phyloP scores from a whole-genome alignment of 1,284 basidiomycete species.

The Golubevia pallescens region DNA sequence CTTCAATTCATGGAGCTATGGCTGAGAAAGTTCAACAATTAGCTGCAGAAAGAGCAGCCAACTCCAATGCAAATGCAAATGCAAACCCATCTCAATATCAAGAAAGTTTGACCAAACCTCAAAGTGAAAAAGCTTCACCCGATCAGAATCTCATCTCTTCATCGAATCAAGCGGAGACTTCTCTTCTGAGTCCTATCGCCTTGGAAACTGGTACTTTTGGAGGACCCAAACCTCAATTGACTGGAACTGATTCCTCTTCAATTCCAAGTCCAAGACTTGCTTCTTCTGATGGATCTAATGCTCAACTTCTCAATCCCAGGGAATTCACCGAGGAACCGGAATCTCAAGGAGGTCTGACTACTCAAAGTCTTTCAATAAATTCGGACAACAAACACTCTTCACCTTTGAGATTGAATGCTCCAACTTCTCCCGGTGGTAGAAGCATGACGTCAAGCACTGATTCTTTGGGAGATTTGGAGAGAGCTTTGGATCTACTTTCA shows the following conservation, averaged over 20 bases:
- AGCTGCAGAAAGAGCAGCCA: neutral
- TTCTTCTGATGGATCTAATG: too few species aligned
- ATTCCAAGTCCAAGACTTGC: too few species aligned
- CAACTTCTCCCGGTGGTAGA: too few species aligned
- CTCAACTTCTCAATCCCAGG: too few species aligned
- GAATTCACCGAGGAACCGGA: too few species aligned
- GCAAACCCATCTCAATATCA: neutral
- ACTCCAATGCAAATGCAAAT: too few species aligned
- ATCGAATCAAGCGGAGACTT: neutral
- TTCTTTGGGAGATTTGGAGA: constrained; percentile 37
- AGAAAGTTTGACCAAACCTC: neutral
- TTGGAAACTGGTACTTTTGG: constrained; percentile 26
- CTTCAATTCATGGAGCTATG: neutral
- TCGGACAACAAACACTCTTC: too few species aligned
- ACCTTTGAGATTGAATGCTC: too few species aligned
- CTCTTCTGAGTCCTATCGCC: constrained; percentile 42
- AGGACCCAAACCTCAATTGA: constrained; percentile 21
- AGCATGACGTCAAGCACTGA: constrained; percentile 14
- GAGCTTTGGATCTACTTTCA: constrained; percentile 37
- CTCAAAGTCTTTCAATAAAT: too few species aligned
- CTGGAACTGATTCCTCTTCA: too few species aligned
- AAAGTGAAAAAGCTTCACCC: neutral
- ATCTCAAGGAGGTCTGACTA: too few species aligned
- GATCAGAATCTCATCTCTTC: neutral
- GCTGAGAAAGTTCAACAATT: neutral